Evolutionary conservation across 2,329 filamentous ascomycete species (phyloP), one percentile per base, ranked within the genome.

Genomic region (Beauveria sp.): DNA sequence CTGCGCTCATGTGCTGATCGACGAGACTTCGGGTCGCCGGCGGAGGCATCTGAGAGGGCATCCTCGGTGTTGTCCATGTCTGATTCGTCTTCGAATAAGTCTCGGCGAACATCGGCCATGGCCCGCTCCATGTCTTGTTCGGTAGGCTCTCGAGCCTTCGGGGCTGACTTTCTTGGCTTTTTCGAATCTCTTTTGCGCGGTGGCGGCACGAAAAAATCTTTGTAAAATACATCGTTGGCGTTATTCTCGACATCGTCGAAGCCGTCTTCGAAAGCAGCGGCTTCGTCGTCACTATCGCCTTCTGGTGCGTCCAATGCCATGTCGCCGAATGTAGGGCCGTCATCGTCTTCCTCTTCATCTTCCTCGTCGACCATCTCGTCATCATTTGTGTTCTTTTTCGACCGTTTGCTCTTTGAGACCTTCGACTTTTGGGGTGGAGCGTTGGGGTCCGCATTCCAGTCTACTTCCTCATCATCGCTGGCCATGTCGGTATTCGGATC

Each of bases 171-270:
- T 65, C 75, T 78, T 60, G 71, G 73, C 68, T 75, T 84, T 66
- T 70, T 74, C 62, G 71, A 76, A 62, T 80, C 81, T 64, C 95
- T 96, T 67, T 84, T 86, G 22, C 88, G 82, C 16, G 93, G 93
- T 12, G 93, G 93, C 10, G 91, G 90, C 3, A 89, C 91, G 70
- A 97, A 98, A 77, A 97, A 98, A 73, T 98, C 92, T 64, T 88
- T 87, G 74, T 96, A 98, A 76, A 88, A 91, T 69, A 97, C 81
- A 64, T 93, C 88, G 71, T 96, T 96, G 55, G 93, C 92, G 68
- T 96, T 96, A 65, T 79, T 73, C 51, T 82, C 83, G 56, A 82
- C 81, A 45, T 81, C 84, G 16, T 82, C 81, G 18, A 85, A 84
- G 28, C 82, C 74, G 14, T 75, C 76, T 43, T 77, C 78, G 40